Conservation (phyloP, 2,329 filamentous ascomycete genomes). For the Hirsutella minnesotensis region DNA sequence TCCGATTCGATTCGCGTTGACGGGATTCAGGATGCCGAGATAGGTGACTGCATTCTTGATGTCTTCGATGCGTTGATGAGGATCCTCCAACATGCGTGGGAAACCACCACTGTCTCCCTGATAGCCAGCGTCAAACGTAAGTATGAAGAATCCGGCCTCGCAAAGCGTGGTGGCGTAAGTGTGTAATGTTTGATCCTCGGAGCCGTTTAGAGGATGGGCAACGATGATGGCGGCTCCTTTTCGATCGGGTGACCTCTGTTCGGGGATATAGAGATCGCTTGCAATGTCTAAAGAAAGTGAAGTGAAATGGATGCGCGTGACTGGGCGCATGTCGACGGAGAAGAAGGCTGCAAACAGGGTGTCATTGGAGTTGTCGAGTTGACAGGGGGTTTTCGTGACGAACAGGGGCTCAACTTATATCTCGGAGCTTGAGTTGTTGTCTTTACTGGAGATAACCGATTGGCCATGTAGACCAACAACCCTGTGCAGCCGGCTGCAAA, state of each 20-base stretch:
- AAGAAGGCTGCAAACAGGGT: no score
- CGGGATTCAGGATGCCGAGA: slow-evolving; percentile 11
- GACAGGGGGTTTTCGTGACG: no score
- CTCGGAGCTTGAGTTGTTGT: no score
- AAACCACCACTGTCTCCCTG: slow-evolving; percentile 23
- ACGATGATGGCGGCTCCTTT: neutral
- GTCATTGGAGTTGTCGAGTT: no score
- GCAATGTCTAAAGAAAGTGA: no score
- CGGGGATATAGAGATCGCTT: slow-evolving; percentile 3
- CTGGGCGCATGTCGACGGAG: no score
- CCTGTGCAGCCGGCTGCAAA: no score
- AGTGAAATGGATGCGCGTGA: no score
- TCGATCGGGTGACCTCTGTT: slow-evolving; percentile 4
- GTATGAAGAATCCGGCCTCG: neutral
- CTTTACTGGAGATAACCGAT: no score
- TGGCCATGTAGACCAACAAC: no score
- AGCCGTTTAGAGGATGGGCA: neutral
- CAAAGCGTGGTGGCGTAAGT: neutral
- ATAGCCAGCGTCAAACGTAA: slow-evolving; percentile 10
- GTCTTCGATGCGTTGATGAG: slow-evolving; percentile 17
- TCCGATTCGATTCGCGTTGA: slow-evolving; percentile 9
- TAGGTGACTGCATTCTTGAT: slow-evolving; percentile 21
- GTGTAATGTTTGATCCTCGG: neutral
- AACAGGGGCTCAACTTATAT: no score
- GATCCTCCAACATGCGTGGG: slow-evolving; percentile 24